phyloP scores from a whole-genome alignment of 495 filamentous ascomycete species.

The Aspergillus campestris region DNA sequence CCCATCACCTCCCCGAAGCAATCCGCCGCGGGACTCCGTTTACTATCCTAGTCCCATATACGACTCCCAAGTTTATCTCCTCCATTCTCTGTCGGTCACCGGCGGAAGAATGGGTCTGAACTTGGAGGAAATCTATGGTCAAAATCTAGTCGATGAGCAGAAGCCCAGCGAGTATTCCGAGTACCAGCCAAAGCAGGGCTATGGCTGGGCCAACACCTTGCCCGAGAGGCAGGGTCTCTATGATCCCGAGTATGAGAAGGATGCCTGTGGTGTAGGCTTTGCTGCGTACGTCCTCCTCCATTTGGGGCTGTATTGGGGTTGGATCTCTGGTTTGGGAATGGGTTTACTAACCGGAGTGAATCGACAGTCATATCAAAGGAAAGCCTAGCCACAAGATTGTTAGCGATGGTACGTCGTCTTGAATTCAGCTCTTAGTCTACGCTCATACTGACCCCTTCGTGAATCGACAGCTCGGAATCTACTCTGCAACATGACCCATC shows the following conservation, averaged over 20 bases:
- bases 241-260: slow-evolving; percentile 92
- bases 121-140: slow-evolving; percentile 57
- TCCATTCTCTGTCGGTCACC: slow-evolving; percentile 39
- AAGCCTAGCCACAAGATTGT: slow-evolving; percentile 97
- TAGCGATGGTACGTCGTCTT: slow-evolving; percentile 75
- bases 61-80: slow-evolving; percentile 9
- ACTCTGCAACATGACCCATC: slow-evolving; percentile 99
- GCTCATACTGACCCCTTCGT: slow-evolving; percentile 6
- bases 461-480: slow-evolving; percentile 66
- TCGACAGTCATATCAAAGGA: slow-evolving; percentile 86
- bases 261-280: slow-evolving; percentile 99
- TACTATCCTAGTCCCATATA: slow-evolving; percentile 5
- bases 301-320: not conserved
- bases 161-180: slow-evolving; percentile 59
- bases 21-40: slow-evolving; percentile 14
- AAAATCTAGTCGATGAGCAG: slow-evolving; percentile 52
- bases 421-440: not conserved
- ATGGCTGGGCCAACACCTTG: slow-evolving; percentile 90
- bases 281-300: slow-evolving; percentile 64
- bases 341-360: slow-evolving; percentile 4
- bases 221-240: slow-evolving; percentile 98
- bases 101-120: slow-evolving; percentile 60
- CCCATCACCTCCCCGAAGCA: slow-evolving; percentile 12
- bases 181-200: slow-evolving; percentile 80
- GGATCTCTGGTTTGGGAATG: not conserved